Percentiles rank a stretch among this genome's conserved stretches.
Evolutionary conservation across 345 rosid genomes (phyloP).

Genomic region (Salix udensis): DNA sequence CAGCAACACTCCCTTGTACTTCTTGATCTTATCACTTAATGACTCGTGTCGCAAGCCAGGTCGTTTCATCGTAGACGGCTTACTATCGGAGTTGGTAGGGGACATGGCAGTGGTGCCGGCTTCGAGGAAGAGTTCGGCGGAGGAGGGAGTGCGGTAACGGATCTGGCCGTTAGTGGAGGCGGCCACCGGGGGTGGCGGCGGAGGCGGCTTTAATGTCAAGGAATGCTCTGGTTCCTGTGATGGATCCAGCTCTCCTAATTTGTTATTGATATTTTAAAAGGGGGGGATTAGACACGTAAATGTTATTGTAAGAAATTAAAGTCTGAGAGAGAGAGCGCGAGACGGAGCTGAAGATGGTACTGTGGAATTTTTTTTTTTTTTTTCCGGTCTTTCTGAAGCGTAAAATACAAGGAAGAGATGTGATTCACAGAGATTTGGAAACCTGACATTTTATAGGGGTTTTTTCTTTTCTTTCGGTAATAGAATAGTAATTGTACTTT

Average conservation of each 20-base stretch:
- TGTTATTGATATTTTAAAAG: conserved; percentile 21
- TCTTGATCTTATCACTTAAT: conserved; percentile 72
- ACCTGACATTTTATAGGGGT: too few relatives aligned
- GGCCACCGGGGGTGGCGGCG: conserved; percentile 14
- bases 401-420: too few relatives aligned
- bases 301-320: too few relatives aligned
- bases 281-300: not conserved
- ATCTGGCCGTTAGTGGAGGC: conserved; percentile 68
- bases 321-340: too few relatives aligned
- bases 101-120: conserved; percentile 27
- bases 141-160: conserved; percentile 71
- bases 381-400: too few relatives aligned
- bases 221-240: conserved; percentile 61
- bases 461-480: too few relatives aligned
- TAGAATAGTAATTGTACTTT: too few relatives aligned
- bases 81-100: conserved; percentile 40
- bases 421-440: too few relatives aligned
- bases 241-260: conserved; percentile 74
- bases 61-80: conserved; percentile 45
- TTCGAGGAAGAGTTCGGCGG: conserved; percentile 18
- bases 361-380: too few relatives aligned
- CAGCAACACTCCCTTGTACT: conserved; percentile 55
- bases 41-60: conserved; percentile 45
- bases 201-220: conserved; percentile 56
- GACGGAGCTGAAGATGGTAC: too few relatives aligned